A percentile compares a stretch with the other conserved stretches of the same genome.
Conservation (phyloP, 331 rosid genomes). For the Arachis monticola region DNA sequence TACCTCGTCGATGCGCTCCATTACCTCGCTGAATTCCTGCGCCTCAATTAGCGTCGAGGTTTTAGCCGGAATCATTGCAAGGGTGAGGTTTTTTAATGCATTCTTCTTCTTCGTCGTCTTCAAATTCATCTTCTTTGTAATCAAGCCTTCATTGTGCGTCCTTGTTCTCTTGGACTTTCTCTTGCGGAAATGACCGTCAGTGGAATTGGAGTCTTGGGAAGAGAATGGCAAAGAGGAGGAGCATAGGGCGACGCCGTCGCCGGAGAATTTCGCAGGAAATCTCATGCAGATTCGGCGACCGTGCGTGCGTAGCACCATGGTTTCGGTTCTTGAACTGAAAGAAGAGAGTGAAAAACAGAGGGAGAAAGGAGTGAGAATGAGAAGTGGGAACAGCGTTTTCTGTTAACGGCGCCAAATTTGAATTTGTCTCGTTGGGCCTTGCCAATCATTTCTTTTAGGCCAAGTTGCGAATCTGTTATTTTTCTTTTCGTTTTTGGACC, state of each 20-base stretch:
- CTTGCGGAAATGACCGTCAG: slow-evolving; percentile 10
- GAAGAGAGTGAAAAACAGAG: not conserved
- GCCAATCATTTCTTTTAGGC: too few relatives aligned
- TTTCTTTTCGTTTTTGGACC: too few relatives aligned
- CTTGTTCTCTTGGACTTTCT: slow-evolving; percentile 57
- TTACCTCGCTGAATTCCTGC: slow-evolving; percentile 93
- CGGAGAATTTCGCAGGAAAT: slow-evolving; percentile 42
- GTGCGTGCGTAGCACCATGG: slow-evolving; percentile 38
- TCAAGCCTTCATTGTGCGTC: not conserved
- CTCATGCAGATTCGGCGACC: slow-evolving; percentile 44
- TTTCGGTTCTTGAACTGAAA: not conserved
- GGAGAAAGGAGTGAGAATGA: not conserved
- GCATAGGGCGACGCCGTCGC: slow-evolving; percentile 46
- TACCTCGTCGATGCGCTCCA: slow-evolving; percentile 85
- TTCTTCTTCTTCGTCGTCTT: slow-evolving; percentile 26
- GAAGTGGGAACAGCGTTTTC: not conserved
- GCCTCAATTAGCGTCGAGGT: slow-evolving; percentile 89
- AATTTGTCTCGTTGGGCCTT: too few relatives aligned
- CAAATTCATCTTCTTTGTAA: too few relatives aligned
- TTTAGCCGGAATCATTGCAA: slow-evolving; percentile 40
- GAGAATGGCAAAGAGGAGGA: slow-evolving; percentile 66
- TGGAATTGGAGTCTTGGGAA: slow-evolving; percentile 72
- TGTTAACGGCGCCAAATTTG: too few relatives aligned
- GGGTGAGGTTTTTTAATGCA: not conserved
- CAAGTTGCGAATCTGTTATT: too few relatives aligned